phyloP scores from a whole-genome alignment of 352 stramenopile species.

The Thraustochytrium striatum region DNA sequence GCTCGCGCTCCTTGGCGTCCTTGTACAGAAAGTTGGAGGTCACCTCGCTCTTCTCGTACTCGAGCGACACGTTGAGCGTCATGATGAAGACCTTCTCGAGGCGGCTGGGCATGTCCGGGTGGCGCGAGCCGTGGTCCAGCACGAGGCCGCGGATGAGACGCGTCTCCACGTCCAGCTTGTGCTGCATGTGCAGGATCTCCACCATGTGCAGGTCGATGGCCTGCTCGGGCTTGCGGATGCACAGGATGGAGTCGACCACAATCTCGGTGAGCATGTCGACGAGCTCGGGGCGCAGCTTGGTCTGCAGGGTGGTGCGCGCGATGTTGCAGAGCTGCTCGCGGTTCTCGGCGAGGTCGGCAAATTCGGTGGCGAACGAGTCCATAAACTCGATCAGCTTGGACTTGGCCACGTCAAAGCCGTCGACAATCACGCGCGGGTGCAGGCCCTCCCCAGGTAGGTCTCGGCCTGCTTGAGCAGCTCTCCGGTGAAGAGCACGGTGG shows the following conservation, averaged over 20 bases:
- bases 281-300: slow-evolving; percentile 90
- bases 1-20: slow-evolving; percentile 96
- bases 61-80: slow-evolving; percentile 98
- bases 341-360: slow-evolving; percentile 61
- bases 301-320: slow-evolving; percentile 90
- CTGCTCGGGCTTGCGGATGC: slow-evolving; percentile 73
- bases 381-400: slow-evolving; percentile 89
- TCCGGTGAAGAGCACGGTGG: slow-evolving; percentile 94
- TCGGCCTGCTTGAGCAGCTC: slow-evolving; percentile 97
- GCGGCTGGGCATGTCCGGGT: slow-evolving; percentile 95
- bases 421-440: slow-evolving; percentile 91
- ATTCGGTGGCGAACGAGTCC: slow-evolving; percentile 59
- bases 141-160: slow-evolving; percentile 69
- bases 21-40: slow-evolving; percentile 97
- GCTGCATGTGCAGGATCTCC: slow-evolving; percentile 99
- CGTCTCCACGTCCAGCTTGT: slow-evolving; percentile 88
- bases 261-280: slow-evolving; percentile 89
- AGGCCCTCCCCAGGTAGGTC: slow-evolving; percentile 91
- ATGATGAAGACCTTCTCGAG: slow-evolving; percentile 97
- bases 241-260: slow-evolving; percentile 92
- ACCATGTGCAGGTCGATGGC: slow-evolving; percentile 97
- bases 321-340: slow-evolving; percentile 88
- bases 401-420: slow-evolving; percentile 95
- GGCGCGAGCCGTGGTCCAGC: slow-evolving; percentile 95
- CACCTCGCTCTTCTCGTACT: slow-evolving; percentile 99